phyloP scores from a whole-genome alignment of 1,284 basidiomycete genomes.

The Trametes versicolor region DNA sequence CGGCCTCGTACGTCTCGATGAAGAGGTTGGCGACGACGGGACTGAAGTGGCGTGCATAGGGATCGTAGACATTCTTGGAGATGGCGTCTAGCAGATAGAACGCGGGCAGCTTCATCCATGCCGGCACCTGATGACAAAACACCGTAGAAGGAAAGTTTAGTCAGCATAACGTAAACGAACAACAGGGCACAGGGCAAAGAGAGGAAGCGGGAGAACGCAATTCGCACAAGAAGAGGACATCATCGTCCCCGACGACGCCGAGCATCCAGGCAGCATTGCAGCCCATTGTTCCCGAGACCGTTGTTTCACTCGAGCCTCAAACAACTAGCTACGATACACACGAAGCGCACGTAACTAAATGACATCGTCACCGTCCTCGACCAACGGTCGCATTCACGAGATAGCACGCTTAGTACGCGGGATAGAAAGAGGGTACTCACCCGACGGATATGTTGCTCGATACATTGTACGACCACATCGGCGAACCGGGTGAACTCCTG shows the following conservation, averaged over 20 bases:
- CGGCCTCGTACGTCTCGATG: conserved; percentile 84
- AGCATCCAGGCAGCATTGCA: conserved; percentile 4
- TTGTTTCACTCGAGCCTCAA: conserved; percentile 40
- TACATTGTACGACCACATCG: conserved; percentile 86
- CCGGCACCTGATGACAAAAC: conserved; percentile 73
- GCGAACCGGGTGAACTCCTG: conserved; percentile 87
- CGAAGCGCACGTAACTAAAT: conserved; percentile 24
- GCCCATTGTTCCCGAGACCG: conserved; percentile 27
- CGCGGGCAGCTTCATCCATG: conserved; percentile 90
- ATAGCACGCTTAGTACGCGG: conserved; percentile 11
- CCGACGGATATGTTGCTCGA: conserved; percentile 89
- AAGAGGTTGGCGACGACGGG: conserved; percentile 83
- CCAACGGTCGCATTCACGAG: not conserved
- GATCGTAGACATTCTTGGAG: conserved; percentile 92
- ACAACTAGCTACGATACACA: conserved; percentile 40
- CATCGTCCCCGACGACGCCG: conserved; percentile 15
- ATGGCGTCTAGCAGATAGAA: conserved; percentile 98
- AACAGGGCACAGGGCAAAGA: conserved; percentile 41
- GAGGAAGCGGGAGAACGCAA: conserved; percentile 18
- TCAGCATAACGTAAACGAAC: conserved; percentile 58
- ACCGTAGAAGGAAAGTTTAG: conserved; percentile 57
- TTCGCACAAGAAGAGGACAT: conserved; percentile 28
- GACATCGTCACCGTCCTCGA: not conserved
- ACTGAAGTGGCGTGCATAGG: conserved; percentile 86
- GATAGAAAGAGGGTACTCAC: conserved; percentile 65